Conservation (phyloP, 2,329 filamentous ascomycete species). For the Penicillium sp. region DNA sequence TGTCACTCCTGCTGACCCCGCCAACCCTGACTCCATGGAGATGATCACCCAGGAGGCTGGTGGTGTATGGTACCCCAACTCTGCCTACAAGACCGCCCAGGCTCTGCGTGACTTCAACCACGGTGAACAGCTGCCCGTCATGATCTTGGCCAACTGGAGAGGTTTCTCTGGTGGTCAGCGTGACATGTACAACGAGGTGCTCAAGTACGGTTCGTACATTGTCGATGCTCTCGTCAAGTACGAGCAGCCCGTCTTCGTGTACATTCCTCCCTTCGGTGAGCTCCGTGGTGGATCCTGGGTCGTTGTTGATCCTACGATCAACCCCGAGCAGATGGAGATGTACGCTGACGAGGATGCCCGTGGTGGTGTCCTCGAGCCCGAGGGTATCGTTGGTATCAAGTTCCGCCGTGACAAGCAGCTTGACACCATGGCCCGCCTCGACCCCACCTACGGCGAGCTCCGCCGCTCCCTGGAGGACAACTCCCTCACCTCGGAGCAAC, state of each 20-base stretch:
- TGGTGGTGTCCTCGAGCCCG: constrained; percentile 94
- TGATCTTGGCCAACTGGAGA: constrained; percentile 99
- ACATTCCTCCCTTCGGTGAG: constrained; percentile 95
- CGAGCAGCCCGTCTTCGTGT: constrained; percentile 97
- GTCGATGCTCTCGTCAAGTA: constrained; percentile 98
- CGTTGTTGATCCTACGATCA: constrained; percentile 97
- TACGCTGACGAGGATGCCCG: constrained; percentile 94
- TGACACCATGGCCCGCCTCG: constrained; percentile 93
- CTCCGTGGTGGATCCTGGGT: constrained; percentile 99
- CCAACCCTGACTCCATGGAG: constrained; percentile 97
- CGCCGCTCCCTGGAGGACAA: constrained; percentile 73
- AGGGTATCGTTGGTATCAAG: constrained; percentile 98
- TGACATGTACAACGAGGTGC: constrained; percentile 99
- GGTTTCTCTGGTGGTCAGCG: constrained; percentile 99
- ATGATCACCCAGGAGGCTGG: constrained; percentile 92
- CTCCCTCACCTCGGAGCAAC: constrained; percentile 69
- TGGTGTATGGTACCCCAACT: constrained; percentile 99
- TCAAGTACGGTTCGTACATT: constrained; percentile 99
- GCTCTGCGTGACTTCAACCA: constrained; percentile 99
- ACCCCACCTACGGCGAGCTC: constrained; percentile 77
- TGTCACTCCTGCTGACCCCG: constrained; percentile 91
- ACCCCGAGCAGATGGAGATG: constrained; percentile 97
- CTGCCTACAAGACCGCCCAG: constrained; percentile 98
- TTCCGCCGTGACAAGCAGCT: constrained; percentile 97
- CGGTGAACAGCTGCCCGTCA: constrained; percentile 94